These are phyloP conservation scores for Penicillium macrosclerotiorum DNA, from an alignment of 495 filamentous ascomycete species.

Conservation along the genomic window DNA sequence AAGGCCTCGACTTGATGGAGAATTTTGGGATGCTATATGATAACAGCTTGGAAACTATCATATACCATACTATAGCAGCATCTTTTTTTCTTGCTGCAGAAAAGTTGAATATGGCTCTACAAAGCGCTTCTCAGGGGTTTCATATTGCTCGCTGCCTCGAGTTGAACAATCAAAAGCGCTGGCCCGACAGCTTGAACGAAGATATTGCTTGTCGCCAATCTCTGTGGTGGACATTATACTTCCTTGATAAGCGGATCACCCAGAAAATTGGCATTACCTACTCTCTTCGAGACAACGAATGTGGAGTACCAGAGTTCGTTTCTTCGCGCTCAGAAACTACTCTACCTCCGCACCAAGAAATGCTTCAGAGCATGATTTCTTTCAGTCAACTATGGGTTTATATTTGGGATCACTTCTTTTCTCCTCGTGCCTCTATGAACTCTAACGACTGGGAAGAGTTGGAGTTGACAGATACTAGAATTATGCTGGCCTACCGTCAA, in stretches of 20 bases:
- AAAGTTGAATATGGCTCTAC: neutral
- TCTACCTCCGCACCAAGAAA: neutral
- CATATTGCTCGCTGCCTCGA: neutral
- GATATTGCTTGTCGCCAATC: neutral
- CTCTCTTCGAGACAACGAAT: constrained; percentile 5
- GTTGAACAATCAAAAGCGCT: neutral
- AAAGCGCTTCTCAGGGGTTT: neutral
- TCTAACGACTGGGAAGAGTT: constrained; percentile 3
- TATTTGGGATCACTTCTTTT: constrained; percentile 13
- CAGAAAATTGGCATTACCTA: constrained; percentile 4
- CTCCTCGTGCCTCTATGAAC: neutral
- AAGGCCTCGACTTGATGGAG: constrained; percentile 3
- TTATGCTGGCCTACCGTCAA: constrained; percentile 1
- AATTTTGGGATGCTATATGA: neutral
- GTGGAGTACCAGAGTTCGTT: constrained; percentile 1
- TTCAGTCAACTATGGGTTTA: constrained; percentile 3
- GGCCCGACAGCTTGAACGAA: neutral
- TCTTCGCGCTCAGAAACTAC: neutral
- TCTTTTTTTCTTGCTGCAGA: neutral
- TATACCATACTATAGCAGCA: neutral
- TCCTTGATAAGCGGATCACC: constrained; percentile 8
- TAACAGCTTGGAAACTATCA: neutral
- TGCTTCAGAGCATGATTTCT: neutral
- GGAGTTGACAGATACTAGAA: constrained; percentile 9
- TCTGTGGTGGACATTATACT: constrained; percentile 12